These are phyloP conservation scores for Suillus clintonianus DNA, from an alignment of 768 basidiomycete genomes.

Conservation along the genomic window DNA sequence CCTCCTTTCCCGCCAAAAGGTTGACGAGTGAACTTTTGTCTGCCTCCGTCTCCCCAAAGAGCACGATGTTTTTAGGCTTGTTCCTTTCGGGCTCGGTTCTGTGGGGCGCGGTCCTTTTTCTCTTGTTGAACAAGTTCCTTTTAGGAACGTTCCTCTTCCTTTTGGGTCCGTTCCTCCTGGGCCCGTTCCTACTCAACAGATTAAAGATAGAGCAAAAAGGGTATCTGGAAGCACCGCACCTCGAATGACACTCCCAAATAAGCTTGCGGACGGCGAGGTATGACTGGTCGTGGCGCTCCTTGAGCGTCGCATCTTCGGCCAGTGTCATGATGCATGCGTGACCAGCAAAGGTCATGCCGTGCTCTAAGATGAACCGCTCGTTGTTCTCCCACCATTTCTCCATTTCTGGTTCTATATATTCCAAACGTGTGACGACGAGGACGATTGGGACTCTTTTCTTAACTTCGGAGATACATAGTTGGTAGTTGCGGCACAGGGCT, in stretches of 20 bases:
- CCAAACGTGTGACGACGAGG: constrained; percentile 33
- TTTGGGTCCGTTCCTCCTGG: not conserved
- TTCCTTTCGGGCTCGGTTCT: not conserved
- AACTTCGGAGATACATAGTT: constrained; percentile 20
- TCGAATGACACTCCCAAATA: not conserved
- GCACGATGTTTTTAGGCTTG: constrained; percentile 21
- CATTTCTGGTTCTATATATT: constrained; percentile 32
- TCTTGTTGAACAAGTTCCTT: not conserved
- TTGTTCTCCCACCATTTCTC: constrained; percentile 43
- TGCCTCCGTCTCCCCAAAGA: constrained; percentile 33
- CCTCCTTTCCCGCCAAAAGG: constrained; percentile 32
- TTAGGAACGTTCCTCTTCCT: not conserved
- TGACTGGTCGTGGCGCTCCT: constrained; percentile 20
- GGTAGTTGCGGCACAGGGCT: constrained; percentile 29
- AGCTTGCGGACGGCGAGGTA: constrained; percentile 21
- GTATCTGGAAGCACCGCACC: not conserved
- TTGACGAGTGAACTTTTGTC: constrained; percentile 49
- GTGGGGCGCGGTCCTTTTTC: not conserved
- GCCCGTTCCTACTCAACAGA: not conserved
- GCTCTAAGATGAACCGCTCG: constrained; percentile 21
- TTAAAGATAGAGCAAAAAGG: not conserved
- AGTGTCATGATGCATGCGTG: constrained; percentile 42
- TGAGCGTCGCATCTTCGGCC: constrained; percentile 22
- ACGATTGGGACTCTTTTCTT: constrained; percentile 22
- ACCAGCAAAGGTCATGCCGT: constrained; percentile 34